phyloP scores from a whole-genome alignment of 177 flowering plant species.

The Vitis hybrid region DNA sequence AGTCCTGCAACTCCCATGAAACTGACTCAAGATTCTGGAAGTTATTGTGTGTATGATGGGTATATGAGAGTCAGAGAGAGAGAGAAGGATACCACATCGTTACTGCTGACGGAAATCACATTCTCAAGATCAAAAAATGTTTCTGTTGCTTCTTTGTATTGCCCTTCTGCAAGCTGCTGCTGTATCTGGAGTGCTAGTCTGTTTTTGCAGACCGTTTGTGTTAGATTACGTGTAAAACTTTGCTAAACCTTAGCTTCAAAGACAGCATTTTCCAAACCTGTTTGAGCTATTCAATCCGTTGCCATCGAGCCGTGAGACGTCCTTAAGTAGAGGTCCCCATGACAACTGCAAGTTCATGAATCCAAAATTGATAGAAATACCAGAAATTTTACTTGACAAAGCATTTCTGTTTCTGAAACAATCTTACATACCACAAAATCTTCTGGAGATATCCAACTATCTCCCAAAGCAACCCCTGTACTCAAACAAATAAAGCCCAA shows the following conservation, averaged over 20 bases:
- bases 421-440: constrained; percentile 19
- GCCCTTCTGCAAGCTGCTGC: constrained; percentile 31
- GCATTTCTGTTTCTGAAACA: not conserved
- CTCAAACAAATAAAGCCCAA: not conserved
- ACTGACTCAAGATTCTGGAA: not conserved
- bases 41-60: not conserved
- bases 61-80: not conserved
- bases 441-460: constrained; percentile 24
- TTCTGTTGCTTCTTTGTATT: constrained; percentile 24
- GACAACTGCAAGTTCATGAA: constrained; percentile 21
- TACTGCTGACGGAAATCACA: constrained; percentile 21
- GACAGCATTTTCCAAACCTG: constrained; percentile 10
- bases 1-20: constrained; percentile 5
- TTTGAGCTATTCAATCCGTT: constrained; percentile 17
- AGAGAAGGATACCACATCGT: constrained; percentile 26
- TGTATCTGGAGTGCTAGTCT: constrained; percentile 35
- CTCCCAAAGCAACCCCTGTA: constrained; percentile 27
- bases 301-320: constrained; percentile 26
- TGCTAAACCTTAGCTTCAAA: not conserved
- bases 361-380: too few species aligned
- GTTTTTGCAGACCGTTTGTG: constrained; percentile 7
- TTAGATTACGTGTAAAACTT: not conserved
- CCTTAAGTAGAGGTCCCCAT: constrained; percentile 37
- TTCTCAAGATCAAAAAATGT: constrained; percentile 26
- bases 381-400: too few species aligned